These are phyloP conservation scores for Lactifluus volemus DNA, from an alignment of 768 basidiomycete genomes.

Conservation along the genomic window DNA sequence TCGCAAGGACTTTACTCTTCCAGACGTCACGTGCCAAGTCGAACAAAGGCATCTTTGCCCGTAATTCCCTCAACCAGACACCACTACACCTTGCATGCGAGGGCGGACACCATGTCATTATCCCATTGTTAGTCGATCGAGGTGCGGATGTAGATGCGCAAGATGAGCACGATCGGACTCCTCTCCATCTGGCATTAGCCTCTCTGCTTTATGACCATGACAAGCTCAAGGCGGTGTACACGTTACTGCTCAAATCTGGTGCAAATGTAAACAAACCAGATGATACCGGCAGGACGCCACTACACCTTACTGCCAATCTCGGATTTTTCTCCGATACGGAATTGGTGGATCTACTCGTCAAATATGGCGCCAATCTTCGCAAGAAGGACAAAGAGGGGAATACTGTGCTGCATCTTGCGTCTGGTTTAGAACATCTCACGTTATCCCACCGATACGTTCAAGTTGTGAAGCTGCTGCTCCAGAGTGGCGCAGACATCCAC, in stretches of 20 bases:
- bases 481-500: background rate
- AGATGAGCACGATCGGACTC: background rate
- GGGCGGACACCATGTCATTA: background rate
- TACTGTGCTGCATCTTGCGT: background rate
- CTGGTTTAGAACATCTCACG: background rate
- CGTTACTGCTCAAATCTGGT: background rate
- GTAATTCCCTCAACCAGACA: background rate
- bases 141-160: background rate
- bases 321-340: too few species aligned
- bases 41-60: background rate
- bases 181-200: background rate
- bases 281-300: background rate
- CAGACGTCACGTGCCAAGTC: background rate
- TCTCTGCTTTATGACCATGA: too few species aligned
- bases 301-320: background rate
- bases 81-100: background rate
- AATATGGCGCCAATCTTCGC: background rate
- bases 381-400: background rate
- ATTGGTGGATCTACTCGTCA: background rate
- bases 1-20: background rate
- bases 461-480: background rate
- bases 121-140: background rate
- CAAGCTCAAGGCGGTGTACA: too few species aligned
- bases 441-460: too few species aligned
- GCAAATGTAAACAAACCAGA: background rate